Percentiles rank a stretch among this genome's conserved stretches.
phyloP scores from a whole-genome alignment of 2,329 filamentous ascomycete genomes.

The Cadophora sp. region DNA sequence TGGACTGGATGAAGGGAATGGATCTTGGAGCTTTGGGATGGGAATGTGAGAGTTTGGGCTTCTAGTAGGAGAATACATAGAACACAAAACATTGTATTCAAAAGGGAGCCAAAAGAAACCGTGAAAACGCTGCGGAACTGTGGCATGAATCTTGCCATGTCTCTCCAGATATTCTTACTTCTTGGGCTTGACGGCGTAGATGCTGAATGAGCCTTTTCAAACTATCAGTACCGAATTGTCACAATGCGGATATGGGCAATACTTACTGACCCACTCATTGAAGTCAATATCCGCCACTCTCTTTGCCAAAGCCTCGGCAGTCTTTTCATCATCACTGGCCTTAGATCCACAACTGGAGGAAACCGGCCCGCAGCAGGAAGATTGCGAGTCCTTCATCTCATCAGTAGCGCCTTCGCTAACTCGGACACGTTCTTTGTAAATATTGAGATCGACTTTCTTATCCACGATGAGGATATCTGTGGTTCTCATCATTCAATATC shows the following conservation, averaged over 20 bases:
- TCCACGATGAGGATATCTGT: conserved; percentile 54
- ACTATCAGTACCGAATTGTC: neutral
- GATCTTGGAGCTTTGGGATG: too few species aligned
- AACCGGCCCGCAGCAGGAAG: conserved; percentile 20
- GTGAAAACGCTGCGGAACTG: too few species aligned
- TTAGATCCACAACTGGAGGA: conserved; percentile 3
- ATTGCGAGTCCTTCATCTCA: conserved; percentile 28
- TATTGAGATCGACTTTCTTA: conserved; percentile 54
- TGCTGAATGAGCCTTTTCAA: conserved; percentile 2
- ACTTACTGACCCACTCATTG: conserved; percentile 59
- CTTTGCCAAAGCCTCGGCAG: conserved; percentile 26
- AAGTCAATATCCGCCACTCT: conserved; percentile 46
- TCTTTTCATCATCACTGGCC: neutral
- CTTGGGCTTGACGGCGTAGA: conserved; percentile 15
- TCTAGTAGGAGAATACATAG: too few species aligned
- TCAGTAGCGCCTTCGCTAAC: neutral
- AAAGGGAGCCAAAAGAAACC: too few species aligned
- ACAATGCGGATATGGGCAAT: neutral
- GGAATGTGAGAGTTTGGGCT: too few species aligned
- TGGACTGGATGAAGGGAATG: too few species aligned
- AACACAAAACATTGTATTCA: too few species aligned
- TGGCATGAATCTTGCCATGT: too few species aligned
- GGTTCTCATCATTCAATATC: neutral
- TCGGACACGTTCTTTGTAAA: conserved; percentile 47
- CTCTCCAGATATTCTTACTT: neutral